phyloP scores from a whole-genome alignment of 768 basidiomycete genomes.

The Termitomyces bulborhizus region DNA sequence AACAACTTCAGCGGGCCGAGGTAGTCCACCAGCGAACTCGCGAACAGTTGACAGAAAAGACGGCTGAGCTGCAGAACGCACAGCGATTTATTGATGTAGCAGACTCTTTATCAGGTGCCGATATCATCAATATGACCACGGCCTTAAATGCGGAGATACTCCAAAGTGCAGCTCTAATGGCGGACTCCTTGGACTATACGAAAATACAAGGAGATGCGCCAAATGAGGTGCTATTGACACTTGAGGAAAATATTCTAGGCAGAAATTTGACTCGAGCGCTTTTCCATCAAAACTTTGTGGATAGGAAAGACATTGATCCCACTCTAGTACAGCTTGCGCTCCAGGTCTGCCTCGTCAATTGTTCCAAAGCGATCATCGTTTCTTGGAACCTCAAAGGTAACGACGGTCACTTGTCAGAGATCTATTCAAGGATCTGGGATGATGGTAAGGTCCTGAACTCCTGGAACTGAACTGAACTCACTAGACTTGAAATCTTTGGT shows the following conservation, averaged over 20 bases:
- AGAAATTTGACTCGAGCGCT: conserved; percentile 8
- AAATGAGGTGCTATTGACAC: not conserved
- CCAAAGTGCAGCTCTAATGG: conserved; percentile 38
- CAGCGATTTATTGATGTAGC: conserved; percentile 12
- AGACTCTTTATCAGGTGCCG: conserved; percentile 15
- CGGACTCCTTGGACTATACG: conserved; percentile 22
- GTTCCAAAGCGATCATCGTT: conserved; percentile 3
- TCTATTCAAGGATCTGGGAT: conserved; percentile 8
- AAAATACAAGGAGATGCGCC: not conserved
- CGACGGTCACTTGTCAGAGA: not conserved
- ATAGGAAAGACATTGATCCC: conserved; percentile 4
- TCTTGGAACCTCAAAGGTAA: conserved; percentile 12
- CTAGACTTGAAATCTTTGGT: not conserved
- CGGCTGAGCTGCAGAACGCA: conserved; percentile 12
- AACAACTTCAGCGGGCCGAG: not conserved
- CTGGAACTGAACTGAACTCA: too few relatives aligned
- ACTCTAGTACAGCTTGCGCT: conserved; percentile 15
- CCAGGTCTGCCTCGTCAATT: conserved; percentile 13
- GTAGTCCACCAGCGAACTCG: not conserved
- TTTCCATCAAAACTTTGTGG: not conserved
- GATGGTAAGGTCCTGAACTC: conserved; percentile 5
- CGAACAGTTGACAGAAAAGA: conserved; percentile 6
- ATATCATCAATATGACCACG: conserved; percentile 24
- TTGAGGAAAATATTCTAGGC: conserved; percentile 1
- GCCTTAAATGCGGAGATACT: conserved; percentile 42